phyloP scores from a whole-genome alignment of 495 filamentous ascomycete genomes.

The Annulohypoxylon moriforme region DNA sequence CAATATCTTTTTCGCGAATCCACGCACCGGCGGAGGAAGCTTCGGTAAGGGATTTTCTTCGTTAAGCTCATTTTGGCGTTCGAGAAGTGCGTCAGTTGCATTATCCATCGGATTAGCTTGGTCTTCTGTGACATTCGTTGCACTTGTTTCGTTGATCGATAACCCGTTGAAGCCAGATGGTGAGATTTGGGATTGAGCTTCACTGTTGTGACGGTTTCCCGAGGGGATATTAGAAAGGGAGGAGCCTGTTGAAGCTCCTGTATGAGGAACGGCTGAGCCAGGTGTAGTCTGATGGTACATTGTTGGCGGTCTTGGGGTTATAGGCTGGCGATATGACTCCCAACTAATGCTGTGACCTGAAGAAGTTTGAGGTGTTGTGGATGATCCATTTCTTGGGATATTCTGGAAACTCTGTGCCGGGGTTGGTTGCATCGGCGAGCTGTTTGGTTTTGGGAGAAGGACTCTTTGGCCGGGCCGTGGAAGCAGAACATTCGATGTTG shows the following conservation, averaged over 20 bases:
- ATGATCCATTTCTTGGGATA: background rate
- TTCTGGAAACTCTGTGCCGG: background rate
- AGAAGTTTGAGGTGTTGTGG: background rate
- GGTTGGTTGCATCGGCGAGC: conserved; percentile 13
- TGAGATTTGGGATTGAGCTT: background rate
- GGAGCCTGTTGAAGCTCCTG: background rate
- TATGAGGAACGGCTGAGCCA: background rate
- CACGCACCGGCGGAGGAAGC: conserved; percentile 18
- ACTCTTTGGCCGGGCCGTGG: background rate
- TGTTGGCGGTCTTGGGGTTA: background rate
- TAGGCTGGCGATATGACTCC: background rate
- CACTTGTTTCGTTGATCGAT: background rate
- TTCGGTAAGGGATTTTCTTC: conserved; percentile 33
- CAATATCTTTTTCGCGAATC: conserved; percentile 29
- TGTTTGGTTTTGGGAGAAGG: background rate
- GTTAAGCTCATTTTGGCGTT: conserved; percentile 36
- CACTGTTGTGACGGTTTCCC: background rate
- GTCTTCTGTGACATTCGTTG: conserved; percentile 6
- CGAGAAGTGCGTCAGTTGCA: conserved; percentile 34
- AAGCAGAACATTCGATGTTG: background rate
- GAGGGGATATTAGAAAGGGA: background rate
- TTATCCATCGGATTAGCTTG: conserved; percentile 21
- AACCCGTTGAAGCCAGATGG: background rate
- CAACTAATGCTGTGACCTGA: background rate
- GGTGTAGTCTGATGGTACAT: background rate